Conservation (phyloP, 495 filamentous ascomycete genomes). For the Glutinoglossum americanum region DNA sequence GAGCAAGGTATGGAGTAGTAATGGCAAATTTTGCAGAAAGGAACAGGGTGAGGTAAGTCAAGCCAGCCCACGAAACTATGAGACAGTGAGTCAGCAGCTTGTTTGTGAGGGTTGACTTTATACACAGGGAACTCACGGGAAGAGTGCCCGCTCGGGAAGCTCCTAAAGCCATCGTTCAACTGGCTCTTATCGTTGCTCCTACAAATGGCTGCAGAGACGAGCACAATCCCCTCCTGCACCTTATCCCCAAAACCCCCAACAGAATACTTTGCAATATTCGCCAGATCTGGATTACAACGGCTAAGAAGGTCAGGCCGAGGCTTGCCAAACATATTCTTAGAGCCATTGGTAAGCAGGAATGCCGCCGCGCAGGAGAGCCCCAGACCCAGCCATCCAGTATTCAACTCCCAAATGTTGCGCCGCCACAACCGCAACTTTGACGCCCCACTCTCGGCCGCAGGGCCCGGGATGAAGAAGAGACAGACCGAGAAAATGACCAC, state of each 20-base stretch:
- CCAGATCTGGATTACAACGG: conserved; percentile 35
- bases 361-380: conserved; percentile 30
- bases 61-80: conserved; percentile 37
- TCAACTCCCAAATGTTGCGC: conserved; percentile 40
- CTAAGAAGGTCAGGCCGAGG: conserved; percentile 41
- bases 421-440: conserved; percentile 19
- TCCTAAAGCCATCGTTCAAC: conserved; percentile 37
- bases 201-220: conserved; percentile 35
- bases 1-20: conserved; percentile 25
- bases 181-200: conserved; percentile 18
- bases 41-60: conserved; percentile 42
- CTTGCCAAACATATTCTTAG: conserved; percentile 43
- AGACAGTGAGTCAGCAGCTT: background rate
- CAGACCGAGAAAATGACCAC: conserved; percentile 26
- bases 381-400: conserved; percentile 42
- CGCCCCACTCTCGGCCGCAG: conserved; percentile 11
- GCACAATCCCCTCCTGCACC: conserved; percentile 21
- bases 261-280: conserved; percentile 18
- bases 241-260: conserved; percentile 29
- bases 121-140: conserved; percentile 26
- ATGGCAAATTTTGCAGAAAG: conserved; percentile 41
- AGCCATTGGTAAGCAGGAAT: conserved; percentile 35
- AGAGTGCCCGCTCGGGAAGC: conserved; percentile 49
- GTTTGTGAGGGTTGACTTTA: background rate
- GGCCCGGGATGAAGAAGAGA: conserved; percentile 28